These are phyloP conservation scores for Abrus pulchellus DNA, from an alignment of 306 rosid species.

Conservation along the genomic window DNA sequence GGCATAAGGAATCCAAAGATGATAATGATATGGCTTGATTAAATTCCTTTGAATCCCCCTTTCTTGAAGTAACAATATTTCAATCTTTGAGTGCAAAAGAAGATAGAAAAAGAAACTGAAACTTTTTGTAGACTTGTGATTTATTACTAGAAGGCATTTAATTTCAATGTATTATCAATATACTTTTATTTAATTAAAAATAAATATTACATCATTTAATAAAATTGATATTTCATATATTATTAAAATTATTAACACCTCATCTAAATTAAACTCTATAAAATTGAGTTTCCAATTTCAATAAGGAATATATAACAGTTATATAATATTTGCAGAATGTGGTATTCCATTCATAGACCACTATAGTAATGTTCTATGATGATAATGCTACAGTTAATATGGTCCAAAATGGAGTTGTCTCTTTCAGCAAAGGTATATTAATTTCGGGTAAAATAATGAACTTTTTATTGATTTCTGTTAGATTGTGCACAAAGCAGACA, in stretches of 20 bases:
- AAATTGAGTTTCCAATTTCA: slow-evolving; percentile 8
- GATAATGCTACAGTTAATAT: slow-evolving; percentile 41
- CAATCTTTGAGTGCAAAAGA: too few species aligned
- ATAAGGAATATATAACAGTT: slow-evolving; percentile 17
- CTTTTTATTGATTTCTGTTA: slow-evolving; percentile 14
- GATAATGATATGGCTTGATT: neutral
- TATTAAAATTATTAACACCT: neutral
- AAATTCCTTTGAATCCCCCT: neutral
- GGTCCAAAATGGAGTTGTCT: slow-evolving; percentile 52
- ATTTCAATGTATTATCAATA: neutral
- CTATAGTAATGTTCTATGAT: slow-evolving; percentile 39
- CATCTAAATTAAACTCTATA: neutral
- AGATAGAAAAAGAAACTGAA: too few species aligned
- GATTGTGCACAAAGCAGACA: slow-evolving; percentile 32
- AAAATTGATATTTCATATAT: neutral
- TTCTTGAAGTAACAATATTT: neutral
- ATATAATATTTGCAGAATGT: slow-evolving; percentile 31
- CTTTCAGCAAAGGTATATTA: slow-evolving; percentile 50
- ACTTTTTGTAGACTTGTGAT: slow-evolving; percentile 11
- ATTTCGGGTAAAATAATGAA: slow-evolving; percentile 48
- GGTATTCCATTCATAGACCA: slow-evolving; percentile 49
- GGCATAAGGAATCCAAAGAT: slow-evolving; percentile 61
- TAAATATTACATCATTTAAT: neutral
- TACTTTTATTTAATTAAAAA: neutral
- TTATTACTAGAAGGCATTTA: neutral